These are phyloP conservation scores for Termitomyces sp. DNA, from an alignment of 768 basidiomycete genomes.

Conservation along the genomic window DNA sequence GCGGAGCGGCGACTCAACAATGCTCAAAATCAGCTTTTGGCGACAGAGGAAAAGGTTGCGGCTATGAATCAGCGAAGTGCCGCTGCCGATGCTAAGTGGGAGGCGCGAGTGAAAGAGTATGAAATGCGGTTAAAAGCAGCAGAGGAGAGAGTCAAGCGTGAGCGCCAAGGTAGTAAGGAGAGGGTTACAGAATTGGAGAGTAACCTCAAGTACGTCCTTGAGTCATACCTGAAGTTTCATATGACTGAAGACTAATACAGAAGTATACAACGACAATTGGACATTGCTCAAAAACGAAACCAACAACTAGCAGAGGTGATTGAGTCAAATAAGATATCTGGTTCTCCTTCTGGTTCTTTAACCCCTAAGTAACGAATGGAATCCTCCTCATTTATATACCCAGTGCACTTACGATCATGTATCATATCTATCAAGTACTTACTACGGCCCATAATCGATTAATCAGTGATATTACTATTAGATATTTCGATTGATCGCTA, in stretches of 20 bases:
- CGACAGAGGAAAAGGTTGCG: constrained; percentile 82
- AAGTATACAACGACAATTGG: constrained; percentile 71
- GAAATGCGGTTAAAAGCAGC: constrained; percentile 75
- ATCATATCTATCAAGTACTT: constrained; percentile 2
- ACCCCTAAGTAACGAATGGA: constrained; percentile 8
- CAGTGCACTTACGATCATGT: constrained; percentile 3
- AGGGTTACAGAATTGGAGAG: constrained; percentile 66
- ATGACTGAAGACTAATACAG: constrained; percentile 29
- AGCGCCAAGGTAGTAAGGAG: constrained; percentile 93
- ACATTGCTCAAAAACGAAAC: constrained; percentile 72
- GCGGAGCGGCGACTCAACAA: constrained; percentile 87
- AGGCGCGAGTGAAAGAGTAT: constrained; percentile 91
- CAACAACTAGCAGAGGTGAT: constrained; percentile 53
- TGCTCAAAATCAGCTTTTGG: constrained; percentile 76
- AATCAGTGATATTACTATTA: no score
- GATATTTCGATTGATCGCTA: neutral
- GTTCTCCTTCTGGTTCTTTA: constrained; percentile 6
- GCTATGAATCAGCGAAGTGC: constrained; percentile 66
- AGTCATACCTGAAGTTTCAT: neutral
- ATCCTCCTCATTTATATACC: neutral
- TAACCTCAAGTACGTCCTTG: constrained; percentile 54
- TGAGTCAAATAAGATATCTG: constrained; percentile 29
- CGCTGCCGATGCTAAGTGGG: constrained; percentile 84
- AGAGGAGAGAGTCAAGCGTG: constrained; percentile 89
- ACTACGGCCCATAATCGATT: no score